phyloP scores from a whole-genome alignment of 306 rosid genomes.

The Herpetospermum pedunculosum region DNA sequence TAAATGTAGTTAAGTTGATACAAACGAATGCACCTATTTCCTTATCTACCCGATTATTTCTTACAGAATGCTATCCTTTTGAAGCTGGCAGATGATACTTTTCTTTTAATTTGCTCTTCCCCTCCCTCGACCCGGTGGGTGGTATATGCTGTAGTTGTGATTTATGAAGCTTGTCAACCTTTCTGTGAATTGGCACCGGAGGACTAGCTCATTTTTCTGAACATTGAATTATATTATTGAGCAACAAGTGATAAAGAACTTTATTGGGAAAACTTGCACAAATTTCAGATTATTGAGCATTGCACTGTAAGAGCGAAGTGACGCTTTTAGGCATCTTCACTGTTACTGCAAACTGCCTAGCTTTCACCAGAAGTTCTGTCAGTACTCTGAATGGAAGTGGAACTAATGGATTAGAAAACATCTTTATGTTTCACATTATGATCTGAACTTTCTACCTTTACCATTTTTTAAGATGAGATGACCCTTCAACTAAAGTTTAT shows the following conservation, averaged over 20 bases:
- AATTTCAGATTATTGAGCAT: not conserved
- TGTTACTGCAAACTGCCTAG: not conserved
- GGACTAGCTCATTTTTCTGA: not conserved
- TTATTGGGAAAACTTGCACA: not conserved
- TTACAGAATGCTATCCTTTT: not conserved
- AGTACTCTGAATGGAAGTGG: not conserved
- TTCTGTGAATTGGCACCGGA: not conserved
- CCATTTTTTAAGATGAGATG: not conserved
- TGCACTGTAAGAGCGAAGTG: not conserved
- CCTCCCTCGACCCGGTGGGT: not conserved
- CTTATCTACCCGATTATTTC: not conserved
- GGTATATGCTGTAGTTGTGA: not conserved
- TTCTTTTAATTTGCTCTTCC: not conserved
- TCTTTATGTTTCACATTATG: not conserved
- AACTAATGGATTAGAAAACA: not conserved
- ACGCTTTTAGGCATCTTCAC: not conserved
- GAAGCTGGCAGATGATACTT: not conserved
- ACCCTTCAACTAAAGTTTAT: constrained; percentile 6
- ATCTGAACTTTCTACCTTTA: not conserved
- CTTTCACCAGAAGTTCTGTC: not conserved
- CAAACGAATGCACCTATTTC: not conserved
- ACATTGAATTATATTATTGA: not conserved
- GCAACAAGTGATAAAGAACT: not conserved
- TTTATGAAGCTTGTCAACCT: not conserved
- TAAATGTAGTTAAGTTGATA: not conserved